Base-by-base conservation (phyloP, 139 green algal genomes). In the Chlamydomonas incerta region DNA sequence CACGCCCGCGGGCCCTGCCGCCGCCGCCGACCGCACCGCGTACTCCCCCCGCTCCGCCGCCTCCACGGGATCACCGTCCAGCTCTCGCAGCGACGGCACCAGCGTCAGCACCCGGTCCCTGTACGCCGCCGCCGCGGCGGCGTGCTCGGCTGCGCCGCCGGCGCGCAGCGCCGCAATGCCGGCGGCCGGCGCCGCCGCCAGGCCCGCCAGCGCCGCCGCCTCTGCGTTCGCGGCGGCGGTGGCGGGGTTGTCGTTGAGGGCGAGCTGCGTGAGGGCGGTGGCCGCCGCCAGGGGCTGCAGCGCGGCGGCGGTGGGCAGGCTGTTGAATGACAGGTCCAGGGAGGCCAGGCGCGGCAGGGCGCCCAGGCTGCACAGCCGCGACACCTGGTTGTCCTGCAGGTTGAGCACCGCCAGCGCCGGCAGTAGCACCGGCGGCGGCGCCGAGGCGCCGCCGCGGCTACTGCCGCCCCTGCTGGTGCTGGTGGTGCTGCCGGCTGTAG, bases 261-360 rank as follows among this genome's bases (percentile, higher is more conserved):
- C 31, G 0, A 83, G 63, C 13, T 33, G 33, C 29, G 5, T 69
- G 10, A 85, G 79, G 11, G 34, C 20, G 1, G 55, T 67, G 33
- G 70, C n/a, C 33, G 26, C 24, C 37, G 41, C 21, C 24, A 85
- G 66, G 0, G 46, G 37, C 57, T 31, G 66, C 3, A 85, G 21
- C 21, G 46, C 47, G 28, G 65, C 66, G 50, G 70, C 20, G 14
- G 66, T 69, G 15, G 46, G 33, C 18, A 85, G 41, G 41, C 13
- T 31, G 46, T 85, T 85, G 37, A 85, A 75, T n/a, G 79, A 75
- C 20, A 85, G 79, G 66, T 85, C 79, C 2, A 85, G n/a, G 35
- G 1, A 55, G 46, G 79, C 72, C 13, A 85, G 79, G 66, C 60
- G 79, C 10, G 24, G 17, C 65, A 75, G 31, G 14, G 65, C 46